Evolutionary conservation across 2,329 filamentous ascomycete genomes (phyloP), one percentile per base, ranked within the genome.

Genomic region (Apiospora arundinis): DNA sequence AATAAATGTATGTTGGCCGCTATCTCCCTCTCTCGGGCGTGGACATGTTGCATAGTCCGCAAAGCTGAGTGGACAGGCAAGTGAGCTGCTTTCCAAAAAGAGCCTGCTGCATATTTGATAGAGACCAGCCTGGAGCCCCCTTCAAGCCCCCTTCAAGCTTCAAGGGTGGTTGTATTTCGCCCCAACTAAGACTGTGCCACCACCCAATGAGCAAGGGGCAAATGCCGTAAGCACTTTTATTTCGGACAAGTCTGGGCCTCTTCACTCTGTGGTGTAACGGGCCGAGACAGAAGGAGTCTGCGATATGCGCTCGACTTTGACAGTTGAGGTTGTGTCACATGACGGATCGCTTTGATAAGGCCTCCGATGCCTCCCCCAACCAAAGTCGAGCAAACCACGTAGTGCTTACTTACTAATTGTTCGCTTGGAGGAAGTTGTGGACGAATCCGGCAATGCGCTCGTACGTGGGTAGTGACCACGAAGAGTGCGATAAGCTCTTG

Each of bases 331-430:
- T 63, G 56, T 23, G 56, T 40, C 37, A 21, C 56, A 63, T n/a
- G 56, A 63, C 56, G 21, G n/a, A 28, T 40, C 56, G 21, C 21
- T 4, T 37, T n/a, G 32, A 32, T 12, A n/a, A 63, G 56, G 56
- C 56, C 56, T 63, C 56, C 56, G 14, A 60, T 14, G 6, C 52
- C 16, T 6, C 49, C 52, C 14, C 52, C 52, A 60, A 60, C 56
- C 32, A 40, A n/a, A 32, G 56, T 63, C 21, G 56, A 63, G 56
- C 32, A 63, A 4, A 21, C 32, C 32, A 40, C 18, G 37, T 63
- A 63, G 56, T 63, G 56, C 56, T 63, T 63, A 63, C 56, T 9
- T 40, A n/a, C 56, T 40, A n/a, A n/a, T n/a, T 37, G 56, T 63
- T 32, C 56, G 32, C 56, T n/a, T 37, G 56, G 12, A 45, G 28